These are phyloP conservation scores for Escallonia herrerae DNA, from an alignment of 129 eudicot species.

Conservation along the genomic window DNA sequence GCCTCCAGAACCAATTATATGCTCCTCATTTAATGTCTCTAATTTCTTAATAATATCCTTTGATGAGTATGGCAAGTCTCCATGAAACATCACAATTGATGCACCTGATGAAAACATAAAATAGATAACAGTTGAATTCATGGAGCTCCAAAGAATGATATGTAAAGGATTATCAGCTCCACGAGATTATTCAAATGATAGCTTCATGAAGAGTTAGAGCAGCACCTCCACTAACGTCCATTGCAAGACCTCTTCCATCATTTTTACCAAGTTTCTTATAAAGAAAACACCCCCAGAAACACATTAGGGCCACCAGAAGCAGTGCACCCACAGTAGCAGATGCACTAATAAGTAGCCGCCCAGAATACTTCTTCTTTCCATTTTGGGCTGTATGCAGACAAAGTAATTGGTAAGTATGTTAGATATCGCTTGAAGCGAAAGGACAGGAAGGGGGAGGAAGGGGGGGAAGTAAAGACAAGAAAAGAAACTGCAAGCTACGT, in stretches of 20 bases:
- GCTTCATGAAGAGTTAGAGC: slow-evolving; percentile 9
- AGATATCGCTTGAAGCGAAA: not conserved
- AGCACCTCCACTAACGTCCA: slow-evolving; percentile 89
- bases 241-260: slow-evolving; percentile 63
- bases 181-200: not conserved
- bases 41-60: slow-evolving; percentile 85
- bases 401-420: not conserved
- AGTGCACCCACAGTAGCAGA: slow-evolving; percentile 92
- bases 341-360: slow-evolving; percentile 88
- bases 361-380: slow-evolving; percentile 71
- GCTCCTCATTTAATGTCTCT: slow-evolving; percentile 82
- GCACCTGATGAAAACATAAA: slow-evolving; percentile 54
- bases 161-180: not conserved
- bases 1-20: slow-evolving; percentile 89
- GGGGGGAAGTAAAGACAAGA: not conserved
- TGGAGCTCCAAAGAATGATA: not conserved
- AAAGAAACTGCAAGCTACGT: not conserved
- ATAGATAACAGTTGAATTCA: not conserved
- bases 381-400: slow-evolving; percentile 29
- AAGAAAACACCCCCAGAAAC: slow-evolving; percentile 97
- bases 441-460: too few relatives aligned
- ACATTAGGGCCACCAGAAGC: slow-evolving; percentile 96
- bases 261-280: slow-evolving; percentile 90
- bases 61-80: slow-evolving; percentile 95
- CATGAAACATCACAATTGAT: slow-evolving; percentile 97